A percentile compares a stretch with the other conserved stretches of the same genome.
These are phyloP conservation scores for Phytophthora cryptogea DNA, from an alignment of 352 stramenopile species.

Conservation along the genomic window DNA sequence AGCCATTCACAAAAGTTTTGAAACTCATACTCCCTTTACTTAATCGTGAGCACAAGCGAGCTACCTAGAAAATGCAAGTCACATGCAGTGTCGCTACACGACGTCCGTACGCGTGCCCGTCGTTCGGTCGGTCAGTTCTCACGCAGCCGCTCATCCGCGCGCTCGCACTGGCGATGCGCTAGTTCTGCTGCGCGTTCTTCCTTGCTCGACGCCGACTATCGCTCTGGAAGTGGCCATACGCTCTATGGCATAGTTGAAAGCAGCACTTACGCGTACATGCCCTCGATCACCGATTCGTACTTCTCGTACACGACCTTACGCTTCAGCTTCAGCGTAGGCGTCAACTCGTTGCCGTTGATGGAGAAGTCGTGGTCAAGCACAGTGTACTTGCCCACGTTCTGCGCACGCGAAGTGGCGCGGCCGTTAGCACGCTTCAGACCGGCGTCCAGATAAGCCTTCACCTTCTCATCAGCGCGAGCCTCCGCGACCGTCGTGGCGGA, in stretches of 20 bases:
- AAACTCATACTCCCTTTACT: conserved; percentile 32
- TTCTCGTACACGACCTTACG: conserved; percentile 92
- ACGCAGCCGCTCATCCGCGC: conserved; percentile 2
- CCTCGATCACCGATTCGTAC: conserved; percentile 89
- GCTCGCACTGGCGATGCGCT: background rate
- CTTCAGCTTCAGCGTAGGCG: conserved; percentile 97
- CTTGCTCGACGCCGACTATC: conserved; percentile 13
- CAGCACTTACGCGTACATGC: conserved; percentile 80
- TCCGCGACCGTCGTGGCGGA: conserved; percentile 70
- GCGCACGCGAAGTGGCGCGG: conserved; percentile 76
- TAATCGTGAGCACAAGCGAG: conserved; percentile 25
- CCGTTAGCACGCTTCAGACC: conserved; percentile 82
- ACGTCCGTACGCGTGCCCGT: conserved; percentile 6
- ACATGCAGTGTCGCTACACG: conserved; percentile 17
- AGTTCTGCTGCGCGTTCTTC: background rate
- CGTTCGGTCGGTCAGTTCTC: conserved; percentile 8
- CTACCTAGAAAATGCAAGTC: conserved; percentile 26
- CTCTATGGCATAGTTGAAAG: conserved; percentile 5
- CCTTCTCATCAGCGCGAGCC: conserved; percentile 73
- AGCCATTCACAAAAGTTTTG: conserved; percentile 18
- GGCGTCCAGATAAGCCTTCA: conserved; percentile 73
- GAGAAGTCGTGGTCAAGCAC: conserved; percentile 92
- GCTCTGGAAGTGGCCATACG: conserved; percentile 17
- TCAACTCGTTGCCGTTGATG: conserved; percentile 92
- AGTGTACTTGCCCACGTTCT: conserved; percentile 88